Conservation (phyloP, 2,329 filamentous ascomycete species). For the Neonectria hederae region DNA sequence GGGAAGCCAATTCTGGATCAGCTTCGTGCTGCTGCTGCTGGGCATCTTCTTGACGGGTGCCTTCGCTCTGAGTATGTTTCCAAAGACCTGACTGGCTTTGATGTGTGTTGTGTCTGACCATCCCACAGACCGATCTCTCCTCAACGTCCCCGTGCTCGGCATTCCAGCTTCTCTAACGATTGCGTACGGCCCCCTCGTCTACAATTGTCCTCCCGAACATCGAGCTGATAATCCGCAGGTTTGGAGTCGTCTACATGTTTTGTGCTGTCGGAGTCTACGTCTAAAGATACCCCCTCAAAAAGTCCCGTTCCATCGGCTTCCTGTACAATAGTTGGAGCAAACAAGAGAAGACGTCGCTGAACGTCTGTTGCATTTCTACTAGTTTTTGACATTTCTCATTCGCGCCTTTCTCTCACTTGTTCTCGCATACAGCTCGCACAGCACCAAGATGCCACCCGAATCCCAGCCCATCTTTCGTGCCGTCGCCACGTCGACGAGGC, state of each 20-base stretch:
- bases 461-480: conserved; percentile 72
- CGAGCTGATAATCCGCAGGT: conserved; percentile 60
- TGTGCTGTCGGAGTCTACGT: conserved; percentile 99
- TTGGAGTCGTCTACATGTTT: conserved; percentile 98
- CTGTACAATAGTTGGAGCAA: conserved; percentile 52
- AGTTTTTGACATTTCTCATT: conserved; percentile 31
- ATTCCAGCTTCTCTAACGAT: conserved; percentile 88
- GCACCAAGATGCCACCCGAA: conserved; percentile 45
- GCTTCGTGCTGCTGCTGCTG: conserved; percentile 76
- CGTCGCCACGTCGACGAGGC: conserved; percentile 79
- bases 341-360: conserved; percentile 45
- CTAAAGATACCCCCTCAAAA: conserved; percentile 66
- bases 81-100: neutral
- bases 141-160: conserved; percentile 80
- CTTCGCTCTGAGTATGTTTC: conserved; percentile 82
- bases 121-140: conserved; percentile 78
- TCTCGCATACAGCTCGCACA: conserved; percentile 8
- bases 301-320: conserved; percentile 44
- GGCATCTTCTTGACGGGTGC: conserved; percentile 79
- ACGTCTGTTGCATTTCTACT: conserved; percentile 41
- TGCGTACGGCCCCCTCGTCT: conserved; percentile 70
- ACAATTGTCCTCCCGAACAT: neutral
- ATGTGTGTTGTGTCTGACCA: conserved; percentile 33
- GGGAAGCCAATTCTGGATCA: conserved; percentile 83
- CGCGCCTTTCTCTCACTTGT: conserved; percentile 18